phyloP scores from a whole-genome alignment of 768 basidiomycete species.

The Lactarius evosmus region DNA sequence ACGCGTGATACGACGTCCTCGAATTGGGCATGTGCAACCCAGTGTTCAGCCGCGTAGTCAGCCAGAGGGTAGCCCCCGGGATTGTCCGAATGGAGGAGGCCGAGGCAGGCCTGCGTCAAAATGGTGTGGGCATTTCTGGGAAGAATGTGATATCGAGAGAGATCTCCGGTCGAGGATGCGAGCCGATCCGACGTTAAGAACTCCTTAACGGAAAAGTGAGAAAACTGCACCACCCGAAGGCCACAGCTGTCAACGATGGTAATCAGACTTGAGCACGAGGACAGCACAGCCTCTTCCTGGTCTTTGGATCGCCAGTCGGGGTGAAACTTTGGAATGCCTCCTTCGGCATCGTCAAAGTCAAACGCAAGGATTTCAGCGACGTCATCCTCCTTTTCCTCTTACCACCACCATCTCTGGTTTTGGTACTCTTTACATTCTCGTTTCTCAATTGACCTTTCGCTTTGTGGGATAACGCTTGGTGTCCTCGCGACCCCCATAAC shows the following conservation, averaged over 20 bases:
- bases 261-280: background rate
- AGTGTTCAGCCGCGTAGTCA: too few relatives aligned
- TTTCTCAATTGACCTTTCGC: too few relatives aligned
- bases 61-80: background rate
- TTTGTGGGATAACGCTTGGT: too few relatives aligned
- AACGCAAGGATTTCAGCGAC: conserved; percentile 1
- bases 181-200: background rate
- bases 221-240: background rate
- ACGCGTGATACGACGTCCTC: too few relatives aligned
- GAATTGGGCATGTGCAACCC: too few relatives aligned
- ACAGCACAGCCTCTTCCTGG: background rate
- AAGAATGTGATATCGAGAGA: background rate
- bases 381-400: too few relatives aligned
- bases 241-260: background rate
- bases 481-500: too few relatives aligned
- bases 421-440: too few relatives aligned
- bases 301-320: background rate
- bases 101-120: background rate
- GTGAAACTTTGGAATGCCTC: background rate
- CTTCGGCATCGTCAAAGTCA: background rate
- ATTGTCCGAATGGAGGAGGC: background rate
- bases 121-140: background rate
- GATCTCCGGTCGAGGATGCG: background rate
- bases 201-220: background rate
- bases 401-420: too few relatives aligned